Conservation (phyloP, 1,284 basidiomycete genomes). For the Caloboletus inedulis region DNA sequence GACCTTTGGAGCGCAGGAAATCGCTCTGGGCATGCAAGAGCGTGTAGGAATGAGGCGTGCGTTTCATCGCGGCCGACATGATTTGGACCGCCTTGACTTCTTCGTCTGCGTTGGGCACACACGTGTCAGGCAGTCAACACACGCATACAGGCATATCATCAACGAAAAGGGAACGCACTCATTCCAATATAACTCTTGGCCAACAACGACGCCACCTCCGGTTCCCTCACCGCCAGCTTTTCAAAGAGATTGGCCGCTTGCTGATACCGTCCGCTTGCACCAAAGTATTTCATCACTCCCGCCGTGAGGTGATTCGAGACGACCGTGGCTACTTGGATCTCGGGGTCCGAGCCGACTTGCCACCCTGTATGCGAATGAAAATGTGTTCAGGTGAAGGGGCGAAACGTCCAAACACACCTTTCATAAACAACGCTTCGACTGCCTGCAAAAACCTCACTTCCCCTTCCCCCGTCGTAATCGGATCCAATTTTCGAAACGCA, state of each 20-base stretch:
- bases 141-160: neutral
- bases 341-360: constrained; percentile 98
- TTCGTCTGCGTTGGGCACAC: constrained; percentile 61
- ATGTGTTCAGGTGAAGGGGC: neutral
- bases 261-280: constrained; percentile 85
- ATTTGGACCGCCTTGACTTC: constrained; percentile 98
- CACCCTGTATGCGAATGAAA: constrained; percentile 59
- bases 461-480: constrained; percentile 86
- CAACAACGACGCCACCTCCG: constrained; percentile 87
- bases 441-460: constrained; percentile 91
- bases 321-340: constrained; percentile 97
- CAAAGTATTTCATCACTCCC: constrained; percentile 96
- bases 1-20: constrained; percentile 84
- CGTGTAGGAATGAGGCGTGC: constrained; percentile 90
- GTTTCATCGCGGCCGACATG: constrained; percentile 80
- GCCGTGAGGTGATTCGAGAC: constrained; percentile 96
- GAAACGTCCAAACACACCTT: constrained; percentile 51
- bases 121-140: neutral
- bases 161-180: constrained; percentile 59
- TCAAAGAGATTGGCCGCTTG: constrained; percentile 95
- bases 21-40: constrained; percentile 94
- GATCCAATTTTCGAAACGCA: constrained; percentile 94
- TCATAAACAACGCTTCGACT: constrained; percentile 86
- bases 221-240: constrained; percentile 80
- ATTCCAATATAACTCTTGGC: constrained; percentile 94